A percentile compares a stretch with the other conserved stretches of the same genome.
Conservation (phyloP, 345 rosid species). For the Nephelium lappaceum region DNA sequence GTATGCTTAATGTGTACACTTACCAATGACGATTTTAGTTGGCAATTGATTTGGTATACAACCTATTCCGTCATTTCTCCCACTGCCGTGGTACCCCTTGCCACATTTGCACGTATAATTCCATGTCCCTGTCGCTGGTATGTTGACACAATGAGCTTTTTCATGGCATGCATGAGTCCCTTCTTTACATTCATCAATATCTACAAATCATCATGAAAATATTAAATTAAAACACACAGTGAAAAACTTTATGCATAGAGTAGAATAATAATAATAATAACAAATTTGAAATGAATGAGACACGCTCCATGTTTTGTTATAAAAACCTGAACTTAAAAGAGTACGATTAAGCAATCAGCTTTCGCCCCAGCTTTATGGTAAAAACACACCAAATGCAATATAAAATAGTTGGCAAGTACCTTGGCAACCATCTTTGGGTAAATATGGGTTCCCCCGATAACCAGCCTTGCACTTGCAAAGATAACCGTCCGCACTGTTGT, state of each 20-base stretch:
- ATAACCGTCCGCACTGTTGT: constrained; percentile 5
- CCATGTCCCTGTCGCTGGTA: no score
- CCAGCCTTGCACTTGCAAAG: constrained; percentile 22
- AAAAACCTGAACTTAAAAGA: no score
- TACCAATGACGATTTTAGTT: constrained; percentile 15
- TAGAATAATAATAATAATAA: not conserved
- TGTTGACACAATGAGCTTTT: not conserved
- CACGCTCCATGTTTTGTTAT: no score
- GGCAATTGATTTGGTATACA: constrained; percentile 11
- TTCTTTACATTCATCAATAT: constrained; percentile 11
- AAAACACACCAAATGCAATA: no score
- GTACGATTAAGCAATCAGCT: no score
- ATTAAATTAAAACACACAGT: not conserved
- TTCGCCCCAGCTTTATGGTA: no score
- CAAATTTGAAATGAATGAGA: no score
- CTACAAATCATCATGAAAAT: not conserved
- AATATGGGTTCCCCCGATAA: constrained; percentile 32
- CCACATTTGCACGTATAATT: constrained; percentile 33
- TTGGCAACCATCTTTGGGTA: constrained; percentile 21
- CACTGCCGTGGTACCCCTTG: constrained; percentile 35
- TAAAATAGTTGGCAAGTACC: constrained; percentile 18
- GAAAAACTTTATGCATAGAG: not conserved
- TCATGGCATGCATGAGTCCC: not conserved
- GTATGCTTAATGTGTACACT: not conserved
- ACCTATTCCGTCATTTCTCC: constrained; percentile 19